Conservation (phyloP, 2,329 filamentous ascomycete species). For the Colletotrichum lentis region DNA sequence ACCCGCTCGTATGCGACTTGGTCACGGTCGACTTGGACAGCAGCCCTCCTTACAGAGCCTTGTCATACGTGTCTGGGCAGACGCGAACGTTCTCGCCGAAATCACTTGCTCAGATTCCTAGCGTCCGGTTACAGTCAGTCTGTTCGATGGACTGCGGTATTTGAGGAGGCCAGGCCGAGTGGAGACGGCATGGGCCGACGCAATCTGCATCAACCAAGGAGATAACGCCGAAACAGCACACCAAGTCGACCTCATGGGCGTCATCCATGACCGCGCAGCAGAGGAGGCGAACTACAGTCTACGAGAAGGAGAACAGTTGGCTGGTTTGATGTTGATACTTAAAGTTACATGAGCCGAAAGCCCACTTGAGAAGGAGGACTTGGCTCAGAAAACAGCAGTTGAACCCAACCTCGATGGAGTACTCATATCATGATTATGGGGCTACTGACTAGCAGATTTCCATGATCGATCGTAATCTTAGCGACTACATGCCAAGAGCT, state of each 20-base stretch:
- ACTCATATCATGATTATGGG: too few relatives aligned
- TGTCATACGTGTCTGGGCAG: slow-evolving; percentile 42
- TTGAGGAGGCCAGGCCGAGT: slow-evolving; percentile 21
- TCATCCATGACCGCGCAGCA: slow-evolving; percentile 31
- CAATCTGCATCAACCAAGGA: slow-evolving; percentile 39
- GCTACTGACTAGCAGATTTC: too few relatives aligned
- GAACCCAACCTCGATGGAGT: too few relatives aligned
- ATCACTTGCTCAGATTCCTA: neutral
- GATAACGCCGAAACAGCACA: slow-evolving; percentile 29
- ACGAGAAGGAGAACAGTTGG: too few relatives aligned
- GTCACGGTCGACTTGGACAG: neutral
- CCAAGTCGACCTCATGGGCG: slow-evolving; percentile 38
- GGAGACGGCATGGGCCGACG: slow-evolving; percentile 37
- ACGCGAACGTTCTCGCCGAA: slow-evolving; percentile 2
- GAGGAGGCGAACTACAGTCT: too few relatives aligned
- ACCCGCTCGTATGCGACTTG: slow-evolving; percentile 1
- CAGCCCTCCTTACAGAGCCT: slow-evolving; percentile 37
- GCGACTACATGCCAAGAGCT: too few relatives aligned
- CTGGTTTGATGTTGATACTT: too few relatives aligned
- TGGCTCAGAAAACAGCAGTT: too few relatives aligned
- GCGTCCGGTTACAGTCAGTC: neutral
- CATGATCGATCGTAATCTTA: too few relatives aligned
- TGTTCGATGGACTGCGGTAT: neutral
- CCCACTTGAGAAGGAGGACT: too few relatives aligned
- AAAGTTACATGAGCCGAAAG: too few relatives aligned